Base-by-base conservation (phyloP, 805 yeast genomes). In the Nakazawaea wickerhamii region DNA sequence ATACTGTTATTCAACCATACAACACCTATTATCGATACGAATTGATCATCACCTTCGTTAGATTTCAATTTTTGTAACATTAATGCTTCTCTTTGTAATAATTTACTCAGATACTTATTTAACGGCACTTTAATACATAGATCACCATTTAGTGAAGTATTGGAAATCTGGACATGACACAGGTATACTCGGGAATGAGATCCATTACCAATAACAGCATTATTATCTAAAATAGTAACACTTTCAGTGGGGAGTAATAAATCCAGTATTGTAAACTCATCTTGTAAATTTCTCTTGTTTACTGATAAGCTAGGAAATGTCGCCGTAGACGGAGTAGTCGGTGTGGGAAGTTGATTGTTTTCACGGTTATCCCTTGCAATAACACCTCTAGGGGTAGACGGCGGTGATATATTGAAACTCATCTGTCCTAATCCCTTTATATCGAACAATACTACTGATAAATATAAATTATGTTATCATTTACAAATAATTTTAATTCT, bases 21-120 rank as follows among this genome's bases (percentile, higher is more conserved):
- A 3, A 60, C 32, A 3, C 65, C 67, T 23, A 48, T 51, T 21
- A 55, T 46, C 6, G 55, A 56, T 17, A 59, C 50, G 41, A 61
- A 57, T 3, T 63, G 63, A 26, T 37, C 20, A 26, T 13, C 14
- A 10, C 17, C 23, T 5, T 9, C 28, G 3, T 25, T 23, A 21
- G n/a, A n/a, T n/a, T 34, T 36, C 14, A 43, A 17, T 19, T 31
- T 15, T 9, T 28, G n/a, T 21, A 37, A 43, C 3, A 43, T 18
- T 19, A 43, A 6, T 4, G 37, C 32, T 19, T 43, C 46, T 30
- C 28, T 33, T 23, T 35, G 28, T 19, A 43, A 22, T 3, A 28
- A 15, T 6, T 38, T 34, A 15, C 22, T 37, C 23, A 33, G 20
- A 15, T n/a, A 28, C 4, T 5, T 11, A 17, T 19, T 37, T 9